Base-by-base conservation (phyloP, 2,329 filamentous ascomycete species). In the Thelonectria discophora region DNA sequence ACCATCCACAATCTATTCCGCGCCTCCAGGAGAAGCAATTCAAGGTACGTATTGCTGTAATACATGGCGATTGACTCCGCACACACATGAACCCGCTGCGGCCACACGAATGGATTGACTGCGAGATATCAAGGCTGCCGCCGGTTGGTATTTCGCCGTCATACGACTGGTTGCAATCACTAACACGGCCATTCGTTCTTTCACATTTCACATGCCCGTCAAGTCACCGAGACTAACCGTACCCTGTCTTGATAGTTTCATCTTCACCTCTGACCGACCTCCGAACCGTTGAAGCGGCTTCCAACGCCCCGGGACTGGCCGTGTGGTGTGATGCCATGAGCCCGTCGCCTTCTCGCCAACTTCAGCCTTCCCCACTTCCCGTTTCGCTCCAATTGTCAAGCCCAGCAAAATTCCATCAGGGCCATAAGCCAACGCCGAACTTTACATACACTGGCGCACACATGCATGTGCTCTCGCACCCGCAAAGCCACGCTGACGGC, bases 291-390 rank as follows among this genome's bases (percentile, higher is more conserved):
- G 21, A 47, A 18, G 37, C n/a, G 39, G n/a, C 46, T 30, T 57
- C 62, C 30, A 45, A 56, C 20, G 48, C 46, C 58, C 58, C 66
- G 60, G 59, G 53, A 34, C 54, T 65, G 53, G 43, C 58, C 61
- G 60, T 61, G 62, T 71, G 66, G 71, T 68, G 64, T 66, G 65
- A 72, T 72, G 52, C 59, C 32, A 48, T 57, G 40, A 30, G 6
- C 34, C 32, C 37, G 40, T n/a, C 37, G 32, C 37, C 46, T 21
- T 39, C 10, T 18, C 34, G 47, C 20, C 18, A 18, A 30, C 27
- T 18, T 54, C 24, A 37, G 34, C 30, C 45, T 55, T 66, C 64
- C 55, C 69, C 69, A 71, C 69, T 67, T 71, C 50, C 63, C 69
- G 66, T 60, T 65, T 68, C 67, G 62, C 63, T 64, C 46, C 58